phyloP scores from a whole-genome alignment of 225 moss, liverwort and hornwort genomes.

The Pseudoscleropodium purum region DNA sequence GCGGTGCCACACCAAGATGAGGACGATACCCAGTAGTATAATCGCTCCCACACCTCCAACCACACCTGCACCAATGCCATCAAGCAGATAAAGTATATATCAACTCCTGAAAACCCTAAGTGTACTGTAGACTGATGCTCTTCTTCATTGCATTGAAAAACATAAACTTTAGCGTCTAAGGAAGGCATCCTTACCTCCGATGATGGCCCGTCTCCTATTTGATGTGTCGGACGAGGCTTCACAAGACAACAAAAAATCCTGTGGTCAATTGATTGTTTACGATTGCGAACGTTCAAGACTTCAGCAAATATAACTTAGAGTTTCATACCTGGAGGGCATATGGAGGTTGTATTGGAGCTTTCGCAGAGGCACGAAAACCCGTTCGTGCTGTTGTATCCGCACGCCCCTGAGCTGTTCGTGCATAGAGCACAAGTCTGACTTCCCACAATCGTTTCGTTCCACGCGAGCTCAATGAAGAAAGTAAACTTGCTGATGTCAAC shows the following conservation, averaged over 20 bases:
- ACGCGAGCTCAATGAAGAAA: slow-evolving; percentile 27
- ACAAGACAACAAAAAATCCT: not conserved
- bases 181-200: slow-evolving; percentile 2
- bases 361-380: slow-evolving; percentile 26
- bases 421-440: slow-evolving; percentile 10
- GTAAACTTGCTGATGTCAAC: slow-evolving; percentile 28
- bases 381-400: slow-evolving; percentile 9
- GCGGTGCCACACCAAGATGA: not conserved
- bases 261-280: not conserved
- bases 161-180: not conserved
- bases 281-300: not conserved
- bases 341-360: slow-evolving; percentile 13
- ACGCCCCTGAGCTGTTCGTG: slow-evolving; percentile 23
- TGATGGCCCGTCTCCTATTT: not conserved
- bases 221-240: not conserved
- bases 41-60: slow-evolving; percentile 2
- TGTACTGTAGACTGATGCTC: not conserved
- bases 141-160: not conserved
- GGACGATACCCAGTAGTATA: not conserved
- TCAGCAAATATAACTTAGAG: not conserved
- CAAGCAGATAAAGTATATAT: not conserved
- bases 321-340: slow-evolving; percentile 8
- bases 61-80: not conserved
- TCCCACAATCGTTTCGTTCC: not conserved
- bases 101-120: not conserved